These are phyloP conservation scores for Ascochyta koolunga DNA, from an alignment of 2,329 filamentous ascomycete species.

Conservation along the genomic window DNA sequence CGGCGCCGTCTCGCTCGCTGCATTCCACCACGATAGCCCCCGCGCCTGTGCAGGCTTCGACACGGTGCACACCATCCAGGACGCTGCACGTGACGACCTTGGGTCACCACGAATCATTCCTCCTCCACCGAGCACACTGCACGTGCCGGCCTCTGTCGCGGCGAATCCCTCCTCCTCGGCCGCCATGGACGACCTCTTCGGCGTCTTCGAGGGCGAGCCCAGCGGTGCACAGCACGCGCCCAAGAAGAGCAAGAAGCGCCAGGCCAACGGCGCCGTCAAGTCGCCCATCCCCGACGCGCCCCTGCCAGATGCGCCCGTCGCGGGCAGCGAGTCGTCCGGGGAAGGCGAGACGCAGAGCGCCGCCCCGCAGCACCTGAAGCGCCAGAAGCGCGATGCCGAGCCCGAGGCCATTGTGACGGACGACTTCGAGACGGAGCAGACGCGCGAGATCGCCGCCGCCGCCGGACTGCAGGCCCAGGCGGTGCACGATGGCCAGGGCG, in stretches of 20 bases:
- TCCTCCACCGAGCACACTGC: background rate
- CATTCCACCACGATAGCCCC: conserved; percentile 4
- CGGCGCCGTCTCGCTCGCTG: background rate
- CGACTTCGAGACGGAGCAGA: conserved; percentile 92
- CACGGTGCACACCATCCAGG: conserved; percentile 3
- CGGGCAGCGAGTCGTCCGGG: conserved; percentile 11
- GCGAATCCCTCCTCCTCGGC: background rate
- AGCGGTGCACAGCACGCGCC: conserved; percentile 28
- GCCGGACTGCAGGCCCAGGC: conserved; percentile 68
- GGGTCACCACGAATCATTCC: too few species aligned
- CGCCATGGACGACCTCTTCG: conserved; percentile 52
- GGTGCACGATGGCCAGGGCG: conserved; percentile 68
- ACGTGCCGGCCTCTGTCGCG: too few species aligned
- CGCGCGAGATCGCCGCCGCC: conserved; percentile 83
- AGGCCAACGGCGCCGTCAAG: conserved; percentile 80
- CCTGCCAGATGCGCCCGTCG: conserved; percentile 51
- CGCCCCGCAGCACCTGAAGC: conserved; percentile 60
- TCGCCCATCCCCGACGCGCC: conserved; percentile 50
- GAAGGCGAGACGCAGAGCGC: conserved; percentile 40
- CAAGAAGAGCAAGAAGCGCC: conserved; percentile 79
- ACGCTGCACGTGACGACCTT: background rate
- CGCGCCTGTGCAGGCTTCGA: background rate
- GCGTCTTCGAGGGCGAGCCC: conserved; percentile 51
- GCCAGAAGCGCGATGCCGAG: conserved; percentile 68
- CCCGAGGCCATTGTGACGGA: conserved; percentile 86